phyloP scores from a whole-genome alignment of 176 grass and related monocot species.

The Leersia perrieri region DNA sequence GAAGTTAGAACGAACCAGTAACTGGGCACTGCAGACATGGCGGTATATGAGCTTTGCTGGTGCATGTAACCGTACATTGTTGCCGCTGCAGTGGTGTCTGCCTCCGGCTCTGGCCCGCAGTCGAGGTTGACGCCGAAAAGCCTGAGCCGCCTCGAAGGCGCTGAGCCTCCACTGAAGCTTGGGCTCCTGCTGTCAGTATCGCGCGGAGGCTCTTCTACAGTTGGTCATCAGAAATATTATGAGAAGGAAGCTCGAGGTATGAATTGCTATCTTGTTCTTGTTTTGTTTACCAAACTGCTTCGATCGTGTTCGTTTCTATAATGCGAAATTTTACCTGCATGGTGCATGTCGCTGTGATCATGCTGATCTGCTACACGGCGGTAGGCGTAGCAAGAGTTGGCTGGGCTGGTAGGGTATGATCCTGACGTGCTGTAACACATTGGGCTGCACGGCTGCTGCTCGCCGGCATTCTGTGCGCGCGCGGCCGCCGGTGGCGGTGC shows the following conservation, averaged over 20 bases:
- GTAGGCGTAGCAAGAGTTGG: slow-evolving; percentile 43
- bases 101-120: slow-evolving; percentile 57
- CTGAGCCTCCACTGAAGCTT: slow-evolving; percentile 32
- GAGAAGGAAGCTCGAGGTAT: slow-evolving; percentile 22
- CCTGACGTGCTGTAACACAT: slow-evolving; percentile 59
- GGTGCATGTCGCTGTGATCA: slow-evolving; percentile 42
- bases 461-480: slow-evolving; percentile 25
- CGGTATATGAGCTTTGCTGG: slow-evolving; percentile 44
- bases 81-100: slow-evolving; percentile 2
- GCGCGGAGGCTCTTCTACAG: slow-evolving; percentile 39
- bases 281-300: background rate
- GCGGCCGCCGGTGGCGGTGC: slow-evolving; percentile 14
- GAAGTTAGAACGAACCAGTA: slow-evolving; percentile 50
- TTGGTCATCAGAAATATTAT: slow-evolving; percentile 25
- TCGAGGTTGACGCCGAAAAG: slow-evolving; percentile 92
- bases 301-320: slow-evolving; percentile 1
- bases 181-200: slow-evolving; percentile 32
- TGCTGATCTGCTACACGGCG: slow-evolving; percentile 41
- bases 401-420: slow-evolving; percentile 53
- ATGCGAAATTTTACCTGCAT: slow-evolving; percentile 62
- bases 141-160: slow-evolving; percentile 52
- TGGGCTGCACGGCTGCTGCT: slow-evolving; percentile 65
- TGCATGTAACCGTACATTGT: slow-evolving; percentile 40
- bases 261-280: background rate
- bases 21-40: slow-evolving; percentile 38